These are phyloP conservation scores for Eucalyptus lansdowneana DNA, from an alignment of 345 rosid species.

Conservation along the genomic window DNA sequence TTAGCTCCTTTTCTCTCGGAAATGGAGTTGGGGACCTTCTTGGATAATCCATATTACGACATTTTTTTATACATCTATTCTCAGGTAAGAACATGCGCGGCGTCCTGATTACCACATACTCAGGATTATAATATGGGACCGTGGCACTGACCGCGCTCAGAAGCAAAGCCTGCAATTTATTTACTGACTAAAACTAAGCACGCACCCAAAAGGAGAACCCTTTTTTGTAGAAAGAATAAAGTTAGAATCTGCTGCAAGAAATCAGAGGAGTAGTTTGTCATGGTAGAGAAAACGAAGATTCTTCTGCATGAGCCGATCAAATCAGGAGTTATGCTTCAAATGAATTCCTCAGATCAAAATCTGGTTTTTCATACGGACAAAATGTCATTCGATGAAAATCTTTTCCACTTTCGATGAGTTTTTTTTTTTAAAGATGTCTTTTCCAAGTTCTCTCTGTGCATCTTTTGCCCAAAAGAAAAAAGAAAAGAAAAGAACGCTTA, in stretches of 20 bases:
- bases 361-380: background rate
- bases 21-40: background rate
- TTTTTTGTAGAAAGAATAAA: background rate
- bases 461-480: background rate
- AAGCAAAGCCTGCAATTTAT: background rate
- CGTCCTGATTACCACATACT: background rate
- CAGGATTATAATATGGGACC: background rate
- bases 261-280: background rate
- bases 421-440: background rate
- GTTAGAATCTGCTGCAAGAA: background rate
- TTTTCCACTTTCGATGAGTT: background rate
- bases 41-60: background rate
- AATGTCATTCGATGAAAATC: background rate
- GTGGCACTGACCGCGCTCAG: background rate
- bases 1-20: background rate
- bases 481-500: background rate
- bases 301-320: background rate
- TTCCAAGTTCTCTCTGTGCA: background rate
- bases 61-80: background rate
- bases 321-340: background rate
- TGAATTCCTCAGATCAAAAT: background rate
- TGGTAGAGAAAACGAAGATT: background rate
- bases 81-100: background rate
- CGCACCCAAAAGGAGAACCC: background rate
- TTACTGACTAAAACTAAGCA: background rate